Evolutionary conservation across 1,139 yeast genomes (phyloP), one percentile per base, ranked within the genome.

Genomic region (Yamadazyma atlantica): DNA sequence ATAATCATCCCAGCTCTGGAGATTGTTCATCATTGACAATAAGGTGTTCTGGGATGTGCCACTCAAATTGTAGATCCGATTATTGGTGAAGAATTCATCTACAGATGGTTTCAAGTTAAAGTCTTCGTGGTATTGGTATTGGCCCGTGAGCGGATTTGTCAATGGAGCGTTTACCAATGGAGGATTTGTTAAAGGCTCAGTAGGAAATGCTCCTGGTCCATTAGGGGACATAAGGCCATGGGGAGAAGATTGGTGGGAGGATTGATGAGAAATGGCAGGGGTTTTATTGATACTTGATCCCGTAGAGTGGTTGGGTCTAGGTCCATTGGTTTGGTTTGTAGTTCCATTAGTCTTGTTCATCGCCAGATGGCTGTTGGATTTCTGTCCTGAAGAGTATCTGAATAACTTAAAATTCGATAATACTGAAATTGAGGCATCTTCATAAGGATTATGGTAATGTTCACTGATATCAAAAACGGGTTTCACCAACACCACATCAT

Each of bases 1-100:
- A 37, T 43, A 52, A 22, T 49, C 53, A 32, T 54, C 60, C 59
- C 59, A 58, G 32, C 49, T 49, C 42, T 58, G 64, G n/a, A 60
- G 49, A 29, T 49, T 54, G 29, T 48, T 52, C 34, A 61, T 53
- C 51, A 62, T 44, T 1, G 50, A 37, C 14, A 37, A 35, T 13
- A 54, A 37, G 4, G 43, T 40, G 25, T 40, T 40, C 23, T 48
- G 51, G 2, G 55, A 49, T n/a, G 40, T n/a, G 1, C 42, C 51
- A 33, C 48, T 41, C 26, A 49, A 36, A 30, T 49, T 43, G 25
- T 33, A 39, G 21, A 38, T 42, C 33, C 51, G 40, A 33, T 49
- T 49, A 25, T 48, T 48, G n/a, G 47, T 41, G 27, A 41, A 38
- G 12, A 36, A 36, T 11, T 40, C 38, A 4, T 31, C 25, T 21